Conservation (phyloP, 352 stramenopile genomes). For the Pythium scleroteichum region DNA sequence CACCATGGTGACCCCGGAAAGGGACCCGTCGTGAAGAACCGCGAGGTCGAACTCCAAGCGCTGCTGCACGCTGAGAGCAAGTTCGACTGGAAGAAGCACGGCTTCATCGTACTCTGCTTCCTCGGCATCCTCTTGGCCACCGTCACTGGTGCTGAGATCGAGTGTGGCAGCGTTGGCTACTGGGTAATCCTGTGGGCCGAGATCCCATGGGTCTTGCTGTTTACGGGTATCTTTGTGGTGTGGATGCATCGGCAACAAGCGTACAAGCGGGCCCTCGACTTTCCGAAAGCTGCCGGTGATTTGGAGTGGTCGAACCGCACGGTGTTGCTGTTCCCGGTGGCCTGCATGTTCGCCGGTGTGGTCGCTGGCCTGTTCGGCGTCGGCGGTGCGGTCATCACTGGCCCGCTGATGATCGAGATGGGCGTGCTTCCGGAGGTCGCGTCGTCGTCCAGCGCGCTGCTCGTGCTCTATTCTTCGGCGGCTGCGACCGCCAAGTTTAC, state of each 20-base stretch:
- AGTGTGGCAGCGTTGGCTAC: conserved; percentile 41
- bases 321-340: conserved; percentile 38
- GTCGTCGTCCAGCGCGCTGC: conserved; percentile 43
- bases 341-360: conserved; percentile 41
- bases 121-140: conserved; percentile 24
- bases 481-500: conserved; percentile 51
- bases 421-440: conserved; percentile 54
- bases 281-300: conserved; percentile 40
- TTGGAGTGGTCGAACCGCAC: conserved; percentile 45
- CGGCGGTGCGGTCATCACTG: conserved; percentile 54
- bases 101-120: conserved; percentile 18
- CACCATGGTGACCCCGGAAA: neutral
- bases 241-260: conserved; percentile 39
- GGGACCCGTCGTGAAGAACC: neutral
- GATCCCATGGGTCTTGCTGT: conserved; percentile 52
- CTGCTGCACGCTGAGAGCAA: conserved; percentile 9
- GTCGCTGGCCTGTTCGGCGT: conserved; percentile 54
- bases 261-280: conserved; percentile 42
- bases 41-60: neutral
- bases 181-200: conserved; percentile 47
- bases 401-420: conserved; percentile 63
- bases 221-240: conserved; percentile 34
- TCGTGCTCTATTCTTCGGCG: conserved; percentile 55
- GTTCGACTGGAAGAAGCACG: conserved; percentile 20
- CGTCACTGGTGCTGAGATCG: conserved; percentile 22